phyloP scores from a whole-genome alignment of 2,329 filamentous ascomycete species.

The Emergomyces africanus region DNA sequence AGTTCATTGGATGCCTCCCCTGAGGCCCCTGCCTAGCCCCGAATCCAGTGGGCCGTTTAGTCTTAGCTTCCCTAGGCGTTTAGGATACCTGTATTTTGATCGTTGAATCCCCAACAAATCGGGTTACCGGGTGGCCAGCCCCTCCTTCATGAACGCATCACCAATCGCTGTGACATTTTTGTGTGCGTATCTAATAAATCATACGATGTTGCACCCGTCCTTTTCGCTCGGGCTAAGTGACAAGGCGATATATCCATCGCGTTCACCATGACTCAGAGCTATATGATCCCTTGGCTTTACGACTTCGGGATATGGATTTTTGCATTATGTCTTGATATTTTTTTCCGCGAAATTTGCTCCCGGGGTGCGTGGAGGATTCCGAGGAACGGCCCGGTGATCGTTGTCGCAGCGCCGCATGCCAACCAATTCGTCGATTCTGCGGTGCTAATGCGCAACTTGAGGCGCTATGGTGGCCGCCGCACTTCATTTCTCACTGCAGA shows the following conservation, averaged over 20 bases:
- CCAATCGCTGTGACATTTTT: not conserved
- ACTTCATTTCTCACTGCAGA: conserved; percentile 74
- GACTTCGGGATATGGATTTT: conserved; percentile 22
- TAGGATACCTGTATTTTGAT: not conserved
- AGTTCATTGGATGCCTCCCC: not conserved
- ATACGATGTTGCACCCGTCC: not conserved
- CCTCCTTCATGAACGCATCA: not conserved
- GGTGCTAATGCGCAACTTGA: conserved; percentile 67
- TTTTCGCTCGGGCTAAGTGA: not conserved
- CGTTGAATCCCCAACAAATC: not conserved
- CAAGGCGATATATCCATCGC: not conserved
- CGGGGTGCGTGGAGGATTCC: conserved; percentile 77
- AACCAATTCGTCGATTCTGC: conserved; percentile 87
- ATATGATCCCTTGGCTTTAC: conserved; percentile 21
- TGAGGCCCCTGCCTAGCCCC: not conserved
- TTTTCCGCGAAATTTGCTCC: conserved; percentile 82
- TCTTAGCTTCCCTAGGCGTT: not conserved
- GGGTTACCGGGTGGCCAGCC: not conserved
- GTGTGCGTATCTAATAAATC: not conserved
- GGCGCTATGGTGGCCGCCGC: conserved; percentile 63
- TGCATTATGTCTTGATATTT: conserved; percentile 60
- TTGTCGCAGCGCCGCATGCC: conserved; percentile 78
- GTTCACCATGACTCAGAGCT: not conserved
- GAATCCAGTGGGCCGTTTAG: not conserved
- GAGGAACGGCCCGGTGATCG: conserved; percentile 63